Evolutionary conservation across 1,139 yeast genomes (phyloP).

Genomic region (Sugiyamaella novakii): DNA sequence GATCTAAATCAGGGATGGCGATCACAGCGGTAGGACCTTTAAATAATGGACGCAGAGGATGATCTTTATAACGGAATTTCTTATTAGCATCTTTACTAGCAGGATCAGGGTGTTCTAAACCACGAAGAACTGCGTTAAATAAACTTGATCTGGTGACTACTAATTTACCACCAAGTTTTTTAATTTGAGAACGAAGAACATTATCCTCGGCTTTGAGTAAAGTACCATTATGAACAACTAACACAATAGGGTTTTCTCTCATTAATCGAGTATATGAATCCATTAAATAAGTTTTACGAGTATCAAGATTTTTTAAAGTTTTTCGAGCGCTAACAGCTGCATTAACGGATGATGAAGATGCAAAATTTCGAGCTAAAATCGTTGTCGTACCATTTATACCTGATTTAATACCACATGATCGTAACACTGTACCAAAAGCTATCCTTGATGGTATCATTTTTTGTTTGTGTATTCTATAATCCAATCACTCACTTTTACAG

Average conservation of each 20-base stretch:
- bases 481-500: neutral
- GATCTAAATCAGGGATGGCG: conserved; percentile 67
- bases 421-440: neutral
- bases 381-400: neutral
- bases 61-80: conserved; percentile 40
- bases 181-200: conserved; percentile 61
- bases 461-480: neutral
- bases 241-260: conserved; percentile 65
- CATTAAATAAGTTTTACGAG: conserved; percentile 77
- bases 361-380: neutral
- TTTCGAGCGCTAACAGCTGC: conserved; percentile 4
- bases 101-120: conserved; percentile 70
- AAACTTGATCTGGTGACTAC: conserved; percentile 67
- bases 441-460: conserved; percentile 3
- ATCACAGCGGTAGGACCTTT: conserved; percentile 89
- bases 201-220: conserved; percentile 69
- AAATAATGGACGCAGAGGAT: conserved; percentile 70
- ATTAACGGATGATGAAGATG: neutral
- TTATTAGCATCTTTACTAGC: conserved; percentile 62
- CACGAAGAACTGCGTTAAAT: conserved; percentile 75
- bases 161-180: conserved; percentile 64
- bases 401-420: neutral
- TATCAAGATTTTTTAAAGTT: conserved; percentile 31
- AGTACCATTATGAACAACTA: conserved; percentile 84
- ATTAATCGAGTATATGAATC: conserved; percentile 76